Base-by-base conservation (phyloP, 75 land plant genomes). In the Sequoia sempervirens region DNA sequence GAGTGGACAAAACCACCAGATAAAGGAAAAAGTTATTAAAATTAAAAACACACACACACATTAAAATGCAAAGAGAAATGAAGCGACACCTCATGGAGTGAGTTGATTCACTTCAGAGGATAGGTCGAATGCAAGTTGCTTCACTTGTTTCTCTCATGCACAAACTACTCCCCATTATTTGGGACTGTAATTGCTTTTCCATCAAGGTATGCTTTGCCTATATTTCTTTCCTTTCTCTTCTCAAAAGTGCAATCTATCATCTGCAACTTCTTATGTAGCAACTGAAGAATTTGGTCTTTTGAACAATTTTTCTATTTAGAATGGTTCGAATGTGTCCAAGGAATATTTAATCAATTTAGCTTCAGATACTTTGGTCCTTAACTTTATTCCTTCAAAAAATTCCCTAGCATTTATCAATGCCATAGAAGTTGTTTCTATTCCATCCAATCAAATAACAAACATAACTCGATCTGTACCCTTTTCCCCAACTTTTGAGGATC, bases 331-430 rank as follows among this genome's bases (percentile, higher is more conserved):
- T 64, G 82, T 26, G 89, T 14, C 91, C 83, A 91, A 89, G 89
- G 97, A 95, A 86, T 95, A 91, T 75, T 72, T 85, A 12, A 40
- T 95, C 85, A 90, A 90, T 81, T 85, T 92, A 46, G 87, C 91
- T 11, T 75, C 88, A 0, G 84, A 80, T 54, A 64, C 50, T 37
- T 83, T 96, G 78, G 38, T 34, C 12, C 83, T 95, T 40, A 75
- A 72, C 13, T 93, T 95, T 86, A 79, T 82, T 15, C 94, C 97
- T 70, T 41, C 84, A 10, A 86, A 52, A 37, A 84, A 81, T 81
- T 92, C 94, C 17, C 81, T 89, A 73, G 92, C 97, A 5, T 97
- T 93, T 89, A 85, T 97, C 32, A 97, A 92, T 85, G 99, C 93
- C 28, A 87, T 97, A 47, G 95, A 94, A 84, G 93, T 97, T 47